Conservation (phyloP, 257 asterid genomes). For the Ballota nigra region DNA sequence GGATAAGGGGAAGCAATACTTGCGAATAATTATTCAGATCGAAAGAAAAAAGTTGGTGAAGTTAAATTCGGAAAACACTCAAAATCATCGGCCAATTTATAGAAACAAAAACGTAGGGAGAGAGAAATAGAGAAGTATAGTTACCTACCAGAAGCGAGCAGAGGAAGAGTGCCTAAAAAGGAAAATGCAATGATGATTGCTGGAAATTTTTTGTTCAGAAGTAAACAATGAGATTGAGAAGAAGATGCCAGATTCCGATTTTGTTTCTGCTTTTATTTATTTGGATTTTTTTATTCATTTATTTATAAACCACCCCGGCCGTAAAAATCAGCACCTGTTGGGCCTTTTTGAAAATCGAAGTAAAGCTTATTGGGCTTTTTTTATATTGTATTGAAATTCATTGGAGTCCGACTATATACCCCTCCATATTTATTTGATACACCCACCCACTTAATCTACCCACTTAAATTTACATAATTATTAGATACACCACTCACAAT, state of each 20-base stretch:
- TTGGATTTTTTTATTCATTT: not conserved
- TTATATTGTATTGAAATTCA: no score
- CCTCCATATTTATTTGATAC: no score
- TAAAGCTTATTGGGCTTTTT: not conserved
- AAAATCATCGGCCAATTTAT: conserved; percentile 9
- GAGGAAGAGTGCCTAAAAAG: conserved; percentile 14
- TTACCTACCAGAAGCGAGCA: conserved; percentile 21
- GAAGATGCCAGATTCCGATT: conserved; percentile 20
- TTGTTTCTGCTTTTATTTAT: not conserved
- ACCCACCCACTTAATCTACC: no score
- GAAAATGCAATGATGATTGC: conserved; percentile 14
- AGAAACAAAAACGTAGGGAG: not conserved
- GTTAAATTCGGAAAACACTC: conserved; percentile 7
- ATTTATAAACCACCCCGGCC: not conserved
- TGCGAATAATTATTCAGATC: conserved; percentile 20
- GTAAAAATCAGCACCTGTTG: not conserved
- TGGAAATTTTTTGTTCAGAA: conserved; percentile 19
- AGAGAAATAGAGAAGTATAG: not conserved
- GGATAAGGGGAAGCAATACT: conserved; percentile 8
- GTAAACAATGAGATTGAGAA: conserved; percentile 19
- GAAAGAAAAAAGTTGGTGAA: not conserved
- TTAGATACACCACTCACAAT: no score
- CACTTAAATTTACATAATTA: no score
- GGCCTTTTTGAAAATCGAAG: not conserved
- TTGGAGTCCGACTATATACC: no score